Evolutionary conservation across 2,329 filamentous ascomycete genomes (phyloP), one percentile per base, ranked within the genome.

Genomic region (Claviceps humidiphila): DNA sequence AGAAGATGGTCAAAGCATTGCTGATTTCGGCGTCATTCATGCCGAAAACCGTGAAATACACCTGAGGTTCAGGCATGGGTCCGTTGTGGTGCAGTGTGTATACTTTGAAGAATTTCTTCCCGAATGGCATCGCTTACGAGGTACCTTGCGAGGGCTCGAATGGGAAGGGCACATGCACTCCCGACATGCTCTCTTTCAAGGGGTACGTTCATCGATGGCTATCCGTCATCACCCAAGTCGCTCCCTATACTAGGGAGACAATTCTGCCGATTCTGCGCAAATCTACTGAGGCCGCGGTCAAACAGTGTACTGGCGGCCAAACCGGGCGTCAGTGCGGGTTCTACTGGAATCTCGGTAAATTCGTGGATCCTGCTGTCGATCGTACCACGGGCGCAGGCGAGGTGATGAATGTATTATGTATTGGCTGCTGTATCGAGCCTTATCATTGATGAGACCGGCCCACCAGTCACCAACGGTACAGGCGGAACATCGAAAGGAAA

Each of bases 161-260:
- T 37, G 59, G 63, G 26, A 68, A 73, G 2, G 67, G 62, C 22
- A 74, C 69, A 22, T 91, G 87, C 71, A 82, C 82, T 53, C 73
- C 77, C 47, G 87, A 91, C 60, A 85, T 89, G 73, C 67, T 79
- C 54, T 79, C 80, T 1, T 89, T 85, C 76, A 87, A 87, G 66
- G 84, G 83, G 42, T 82, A 83, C 53, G 71, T 87, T 17, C 74
- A 81, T 58, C 76, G 81, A 42, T 86, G 82, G 80, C 70, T 88
- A 58, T 73, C 78, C 4, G 72, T 76, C 22, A 73, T 77, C 1
- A 75, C 78, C 2, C 74, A 83, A 57, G 53, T 87, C n/a, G 82
- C 80, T 0, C 84, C 85, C 0, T 74, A 74, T 46, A 81, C 77
- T 1, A 66, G 66, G 42, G 66, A 73, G 1, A 68, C 62, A 16